Percentiles rank a stretch among this genome's conserved stretches.
Conservation (phyloP, 108 stramenopile species). For the Chaetoceros tenuissimus region DNA sequence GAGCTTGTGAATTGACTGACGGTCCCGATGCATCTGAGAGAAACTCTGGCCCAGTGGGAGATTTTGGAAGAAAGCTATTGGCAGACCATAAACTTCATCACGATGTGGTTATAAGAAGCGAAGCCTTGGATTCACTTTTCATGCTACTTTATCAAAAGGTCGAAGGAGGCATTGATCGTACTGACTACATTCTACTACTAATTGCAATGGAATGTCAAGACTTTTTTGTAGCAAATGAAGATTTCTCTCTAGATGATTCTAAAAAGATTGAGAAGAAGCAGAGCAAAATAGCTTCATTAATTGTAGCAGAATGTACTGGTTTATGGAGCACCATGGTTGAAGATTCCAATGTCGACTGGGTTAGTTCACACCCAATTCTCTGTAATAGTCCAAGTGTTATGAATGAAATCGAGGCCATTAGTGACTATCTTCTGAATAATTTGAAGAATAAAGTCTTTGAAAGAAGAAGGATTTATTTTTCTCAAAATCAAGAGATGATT, state of each 20-base stretch:
- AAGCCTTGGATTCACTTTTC: slow-evolving; percentile 49
- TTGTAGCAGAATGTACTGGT: slow-evolving; percentile 44
- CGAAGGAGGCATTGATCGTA: slow-evolving; percentile 32
- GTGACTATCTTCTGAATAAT: slow-evolving; percentile 3
- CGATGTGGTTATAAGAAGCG: slow-evolving; percentile 8
- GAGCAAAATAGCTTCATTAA: background rate
- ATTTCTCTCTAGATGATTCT: background rate
- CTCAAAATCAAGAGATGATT: background rate
- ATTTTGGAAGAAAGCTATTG: background rate
- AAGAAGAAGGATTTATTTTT: background rate
- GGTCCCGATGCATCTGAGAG: slow-evolving; percentile 2
- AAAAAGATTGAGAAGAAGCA: background rate
- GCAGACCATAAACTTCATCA: background rate
- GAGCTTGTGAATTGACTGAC: slow-evolving; percentile 6
- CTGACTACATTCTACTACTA: slow-evolving; percentile 13
- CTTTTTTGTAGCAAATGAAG: background rate
- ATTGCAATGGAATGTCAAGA: background rate
- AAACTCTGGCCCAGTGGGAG: no score
- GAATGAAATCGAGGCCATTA: slow-evolving; percentile 14
- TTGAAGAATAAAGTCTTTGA: slow-evolving; percentile 6
- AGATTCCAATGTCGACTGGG: background rate
- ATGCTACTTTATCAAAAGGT: slow-evolving; percentile 46
- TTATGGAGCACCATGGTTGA: slow-evolving; percentile 34
- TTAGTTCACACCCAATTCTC: slow-evolving; percentile 34
- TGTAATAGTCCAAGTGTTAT: background rate